Conservation (phyloP, 495 filamentous ascomycete species). For the Hypoxylon perforatum region DNA sequence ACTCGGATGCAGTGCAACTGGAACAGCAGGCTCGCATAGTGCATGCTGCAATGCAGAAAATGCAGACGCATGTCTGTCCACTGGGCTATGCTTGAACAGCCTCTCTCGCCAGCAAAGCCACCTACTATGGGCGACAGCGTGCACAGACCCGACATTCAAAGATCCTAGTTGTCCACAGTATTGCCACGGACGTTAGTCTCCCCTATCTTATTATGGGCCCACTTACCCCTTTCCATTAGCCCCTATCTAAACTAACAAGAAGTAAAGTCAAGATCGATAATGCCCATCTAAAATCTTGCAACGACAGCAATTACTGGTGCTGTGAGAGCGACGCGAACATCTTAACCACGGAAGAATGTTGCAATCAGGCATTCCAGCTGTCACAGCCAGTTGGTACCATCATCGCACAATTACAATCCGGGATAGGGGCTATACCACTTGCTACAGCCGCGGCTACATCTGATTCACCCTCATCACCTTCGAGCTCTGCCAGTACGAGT, state of each 20-base stretch:
- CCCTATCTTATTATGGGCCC: slow-evolving; percentile 3
- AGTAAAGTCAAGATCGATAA: slow-evolving; percentile 28
- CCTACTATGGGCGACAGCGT: slow-evolving; percentile 44
- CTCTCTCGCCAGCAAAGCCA: slow-evolving; percentile 40
- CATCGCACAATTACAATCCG: slow-evolving; percentile 33
- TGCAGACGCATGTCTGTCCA: slow-evolving; percentile 48
- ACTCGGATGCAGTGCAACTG: slow-evolving; percentile 42
- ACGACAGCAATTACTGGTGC: slow-evolving; percentile 43
- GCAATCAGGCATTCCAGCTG: slow-evolving; percentile 41
- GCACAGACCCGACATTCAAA: slow-evolving; percentile 45
- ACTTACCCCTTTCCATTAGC: slow-evolving; percentile 1
- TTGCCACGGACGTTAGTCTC: slow-evolving; percentile 38
- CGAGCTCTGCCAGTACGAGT: too few species aligned
- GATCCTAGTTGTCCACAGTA: slow-evolving; percentile 48
- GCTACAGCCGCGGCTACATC: not conserved
- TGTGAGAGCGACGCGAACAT: slow-evolving; percentile 44
- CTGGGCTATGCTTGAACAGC: slow-evolving; percentile 45
- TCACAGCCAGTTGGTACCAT: slow-evolving; percentile 32
- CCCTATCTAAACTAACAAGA: slow-evolving; percentile 1
- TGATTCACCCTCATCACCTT: too few species aligned
- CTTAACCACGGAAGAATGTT: slow-evolving; percentile 37
- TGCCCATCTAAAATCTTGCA: slow-evolving; percentile 40
- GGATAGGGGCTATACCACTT: slow-evolving; percentile 16
- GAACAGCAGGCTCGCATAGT: slow-evolving; percentile 42
- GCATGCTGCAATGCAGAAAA: slow-evolving; percentile 45